Conservation (phyloP, 805 yeast species). For the Metschnikowia bowlesiae region DNA sequence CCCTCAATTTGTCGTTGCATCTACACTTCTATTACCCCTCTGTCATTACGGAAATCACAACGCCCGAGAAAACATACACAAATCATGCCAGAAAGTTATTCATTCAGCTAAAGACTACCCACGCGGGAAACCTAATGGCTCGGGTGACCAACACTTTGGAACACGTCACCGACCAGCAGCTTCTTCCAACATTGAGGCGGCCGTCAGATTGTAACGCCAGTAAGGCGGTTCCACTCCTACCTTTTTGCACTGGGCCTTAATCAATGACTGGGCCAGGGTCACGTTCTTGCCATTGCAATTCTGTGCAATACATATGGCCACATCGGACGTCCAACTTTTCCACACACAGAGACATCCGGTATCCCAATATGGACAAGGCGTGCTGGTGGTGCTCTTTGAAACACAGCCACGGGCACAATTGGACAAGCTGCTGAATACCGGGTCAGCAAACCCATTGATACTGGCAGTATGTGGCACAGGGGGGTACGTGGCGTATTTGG, state of each 20-base stretch:
- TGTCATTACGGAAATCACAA: too few relatives aligned
- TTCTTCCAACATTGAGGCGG: slow-evolving; percentile 14
- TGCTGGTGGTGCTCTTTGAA: slow-evolving; percentile 25
- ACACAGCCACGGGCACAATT: slow-evolving; percentile 36
- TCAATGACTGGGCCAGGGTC: slow-evolving; percentile 25
- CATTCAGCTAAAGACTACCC: too few relatives aligned
- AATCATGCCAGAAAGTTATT: too few relatives aligned
- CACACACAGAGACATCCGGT: slow-evolving; percentile 44
- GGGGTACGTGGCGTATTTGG: slow-evolving; percentile 27
- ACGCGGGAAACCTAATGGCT: too few relatives aligned
- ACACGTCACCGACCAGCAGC: too few relatives aligned
- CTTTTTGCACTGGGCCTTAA: slow-evolving; percentile 28
- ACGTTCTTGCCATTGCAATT: slow-evolving; percentile 29
- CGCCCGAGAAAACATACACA: too few relatives aligned
- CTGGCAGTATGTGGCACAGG: slow-evolving; percentile 36
- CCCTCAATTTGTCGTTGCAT: too few relatives aligned
- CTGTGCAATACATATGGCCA: slow-evolving; percentile 31
- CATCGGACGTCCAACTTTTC: slow-evolving; percentile 27
- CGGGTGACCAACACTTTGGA: too few relatives aligned
- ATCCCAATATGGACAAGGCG: slow-evolving; percentile 45
- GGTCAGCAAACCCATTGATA: slow-evolving; percentile 40
- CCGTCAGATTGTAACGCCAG: slow-evolving; percentile 25
- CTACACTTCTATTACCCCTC: too few relatives aligned
- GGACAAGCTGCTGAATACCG: slow-evolving; percentile 28
- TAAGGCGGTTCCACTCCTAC: slow-evolving; percentile 35